phyloP scores from a whole-genome alignment of 2,329 filamentous ascomycete species.

The Ophiocordyceps sinensis region DNA sequence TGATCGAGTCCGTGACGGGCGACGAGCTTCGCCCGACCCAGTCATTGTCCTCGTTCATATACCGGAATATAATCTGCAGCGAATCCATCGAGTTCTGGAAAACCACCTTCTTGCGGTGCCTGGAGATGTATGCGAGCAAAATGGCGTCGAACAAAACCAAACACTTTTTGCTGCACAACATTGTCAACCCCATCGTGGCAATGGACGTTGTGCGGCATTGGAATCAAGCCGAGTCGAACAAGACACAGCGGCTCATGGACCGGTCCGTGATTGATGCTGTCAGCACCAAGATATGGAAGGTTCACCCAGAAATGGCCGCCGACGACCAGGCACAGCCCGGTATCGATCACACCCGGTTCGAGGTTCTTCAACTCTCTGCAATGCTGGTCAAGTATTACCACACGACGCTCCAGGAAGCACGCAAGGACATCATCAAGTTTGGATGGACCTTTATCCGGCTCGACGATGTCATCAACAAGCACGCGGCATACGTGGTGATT shows the following conservation, averaged over 20 bases:
- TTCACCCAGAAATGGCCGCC: conserved; percentile 64
- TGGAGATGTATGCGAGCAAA: conserved; percentile 74
- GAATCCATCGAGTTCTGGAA: conserved; percentile 79
- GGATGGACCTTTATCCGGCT: conserved; percentile 96
- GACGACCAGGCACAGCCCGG: conserved; percentile 76
- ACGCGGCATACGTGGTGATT: conserved; percentile 92
- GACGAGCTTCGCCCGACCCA: conserved; percentile 71
- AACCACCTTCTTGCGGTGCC: conserved; percentile 64
- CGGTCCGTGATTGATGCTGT: conserved; percentile 77
- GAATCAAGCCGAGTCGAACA: conserved; percentile 39
- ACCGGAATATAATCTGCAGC: conserved; percentile 68
- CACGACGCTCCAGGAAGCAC: conserved; percentile 70
- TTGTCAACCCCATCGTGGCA: conserved; percentile 91
- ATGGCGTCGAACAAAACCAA: conserved; percentile 78
- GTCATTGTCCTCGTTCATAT: conserved; percentile 68
- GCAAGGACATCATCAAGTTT: conserved; percentile 98
- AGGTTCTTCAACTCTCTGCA: conserved; percentile 85
- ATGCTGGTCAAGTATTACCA: conserved; percentile 93
- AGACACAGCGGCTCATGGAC: conserved; percentile 64
- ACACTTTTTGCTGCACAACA: conserved; percentile 77
- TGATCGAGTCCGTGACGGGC: conserved; percentile 72
- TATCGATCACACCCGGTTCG: conserved; percentile 92
- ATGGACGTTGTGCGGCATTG: conserved; percentile 89
- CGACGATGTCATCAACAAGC: conserved; percentile 99
- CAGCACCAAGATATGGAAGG: conserved; percentile 86